Percentiles rank a stretch among this genome's conserved stretches.
Evolutionary conservation across 306 rosid species (phyloP).

Genomic region (Luffa acutangula): DNA sequence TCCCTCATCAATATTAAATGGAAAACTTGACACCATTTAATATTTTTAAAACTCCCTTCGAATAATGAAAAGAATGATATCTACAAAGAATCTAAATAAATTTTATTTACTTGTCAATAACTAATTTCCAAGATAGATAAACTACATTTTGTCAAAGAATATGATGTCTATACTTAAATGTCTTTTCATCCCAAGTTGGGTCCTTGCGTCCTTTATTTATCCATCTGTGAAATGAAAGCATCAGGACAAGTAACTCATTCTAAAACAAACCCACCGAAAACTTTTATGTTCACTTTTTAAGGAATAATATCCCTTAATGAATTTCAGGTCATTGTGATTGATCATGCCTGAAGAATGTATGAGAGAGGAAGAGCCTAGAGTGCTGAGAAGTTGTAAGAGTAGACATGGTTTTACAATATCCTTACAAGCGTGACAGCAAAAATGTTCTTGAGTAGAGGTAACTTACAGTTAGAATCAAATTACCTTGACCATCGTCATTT

Average conservation of each 20-base stretch:
- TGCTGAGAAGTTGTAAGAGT: background rate
- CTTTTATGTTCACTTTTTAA: background rate
- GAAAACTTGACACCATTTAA: background rate
- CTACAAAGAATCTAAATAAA: background rate
- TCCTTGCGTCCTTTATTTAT: background rate
- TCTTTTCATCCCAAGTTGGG: background rate
- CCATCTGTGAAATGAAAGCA: background rate
- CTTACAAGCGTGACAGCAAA: background rate
- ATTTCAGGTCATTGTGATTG: background rate
- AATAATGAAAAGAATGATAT: background rate
- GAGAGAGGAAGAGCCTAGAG: background rate
- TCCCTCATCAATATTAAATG: background rate
- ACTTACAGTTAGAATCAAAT: constrained; percentile 1
- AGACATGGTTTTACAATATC: background rate
- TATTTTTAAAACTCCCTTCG: background rate
- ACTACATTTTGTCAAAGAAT: background rate
- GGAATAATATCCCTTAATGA: background rate
- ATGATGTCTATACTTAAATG: background rate
- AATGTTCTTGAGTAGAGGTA: background rate
- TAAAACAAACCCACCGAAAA: background rate
- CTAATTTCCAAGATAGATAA: background rate
- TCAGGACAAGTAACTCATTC: background rate
- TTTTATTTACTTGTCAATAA: background rate
- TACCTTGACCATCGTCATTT: constrained; percentile 98
- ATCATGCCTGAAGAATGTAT: background rate